phyloP scores from a whole-genome alignment of 176 grass and related monocot species.

The Oryza meyeriana region DNA sequence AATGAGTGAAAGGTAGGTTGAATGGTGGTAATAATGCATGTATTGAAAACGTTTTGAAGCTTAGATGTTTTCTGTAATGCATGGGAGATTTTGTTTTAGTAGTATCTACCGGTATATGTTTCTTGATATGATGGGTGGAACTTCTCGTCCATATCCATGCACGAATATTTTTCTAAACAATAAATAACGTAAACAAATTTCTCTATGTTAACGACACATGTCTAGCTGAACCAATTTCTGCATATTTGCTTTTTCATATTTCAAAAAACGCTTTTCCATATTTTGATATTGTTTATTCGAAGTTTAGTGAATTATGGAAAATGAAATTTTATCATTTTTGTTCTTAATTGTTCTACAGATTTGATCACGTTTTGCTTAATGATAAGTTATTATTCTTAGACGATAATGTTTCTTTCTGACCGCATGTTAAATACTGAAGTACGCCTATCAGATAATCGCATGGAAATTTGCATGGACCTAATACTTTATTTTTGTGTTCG shows the following conservation, averaged over 20 bases:
- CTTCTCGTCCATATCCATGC: conserved; percentile 4
- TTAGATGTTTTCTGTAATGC: conserved; percentile 26
- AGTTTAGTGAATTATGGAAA: neutral
- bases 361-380: neutral
- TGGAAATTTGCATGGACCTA: conserved; percentile 3
- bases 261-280: too few species aligned
- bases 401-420: neutral
- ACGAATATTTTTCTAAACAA: neutral
- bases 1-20: conserved; percentile 38
- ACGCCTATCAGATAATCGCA: conserved; percentile 25
- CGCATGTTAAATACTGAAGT: neutral
- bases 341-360: neutral
- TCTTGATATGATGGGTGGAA: conserved; percentile 5
- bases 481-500: conserved; percentile 6
- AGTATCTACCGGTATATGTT: neutral
- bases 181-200: neutral
- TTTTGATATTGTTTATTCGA: neutral
- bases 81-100: conserved; percentile 8
- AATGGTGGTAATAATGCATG: conserved; percentile 37
- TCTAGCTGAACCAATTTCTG: neutral
- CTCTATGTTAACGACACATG: neutral
- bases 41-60: conserved; percentile 24
- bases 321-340: neutral
- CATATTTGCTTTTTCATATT: neutral
- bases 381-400: conserved; percentile 18